Evolutionary conservation across 2,329 filamentous ascomycete species (phyloP), one percentile per base, ranked within the genome.

Genomic region (Penicillium sp.): DNA sequence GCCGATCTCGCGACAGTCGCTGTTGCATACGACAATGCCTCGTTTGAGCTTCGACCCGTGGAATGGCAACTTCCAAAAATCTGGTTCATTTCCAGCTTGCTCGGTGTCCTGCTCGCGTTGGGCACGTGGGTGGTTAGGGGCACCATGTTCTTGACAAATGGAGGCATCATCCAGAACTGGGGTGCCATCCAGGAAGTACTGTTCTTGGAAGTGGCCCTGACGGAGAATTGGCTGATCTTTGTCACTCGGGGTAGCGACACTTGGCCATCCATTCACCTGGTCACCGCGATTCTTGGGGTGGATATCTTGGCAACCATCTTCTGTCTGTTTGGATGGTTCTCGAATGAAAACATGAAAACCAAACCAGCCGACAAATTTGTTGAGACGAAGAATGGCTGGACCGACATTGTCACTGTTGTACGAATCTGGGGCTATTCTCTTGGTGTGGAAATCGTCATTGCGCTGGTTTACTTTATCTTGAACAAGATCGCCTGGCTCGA

Each of bases 221-320:
- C 91, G 67, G 91, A 96, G 85, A 96, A 96, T 83, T 96, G 91
- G 91, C 85, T 96, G 55, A 96, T 96, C 79, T 96, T 96, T 84
- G 93, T 96, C 78, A 96, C 91, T 67, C 91, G 91, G 85, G 91
- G 88, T 70, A 86, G 83, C 64, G 81, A 86, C 75, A 91, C 88
- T 27, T 87, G 83, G 79, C 88, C 88, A 56, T 89, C 87, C 2
- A 89, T 86, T 85, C 87, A 91, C 76, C 79, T 91, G 50, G 81
- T 91, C 57, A 79, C 77, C 59, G 88, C 88, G 64, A 91, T 91
- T 72, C 78, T 88, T 63, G 80, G 83, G 71, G 88, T 91, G 68
- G 88, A 91, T 71, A 82, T 84, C 48, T 74, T 91, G 27, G 85
- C 88, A 36, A 90, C 88, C 53, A 79, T 91, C 68, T 91, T 91